Evolutionary conservation across 306 rosid species (phyloP).

Genomic region (Nissolia schottii): DNA sequence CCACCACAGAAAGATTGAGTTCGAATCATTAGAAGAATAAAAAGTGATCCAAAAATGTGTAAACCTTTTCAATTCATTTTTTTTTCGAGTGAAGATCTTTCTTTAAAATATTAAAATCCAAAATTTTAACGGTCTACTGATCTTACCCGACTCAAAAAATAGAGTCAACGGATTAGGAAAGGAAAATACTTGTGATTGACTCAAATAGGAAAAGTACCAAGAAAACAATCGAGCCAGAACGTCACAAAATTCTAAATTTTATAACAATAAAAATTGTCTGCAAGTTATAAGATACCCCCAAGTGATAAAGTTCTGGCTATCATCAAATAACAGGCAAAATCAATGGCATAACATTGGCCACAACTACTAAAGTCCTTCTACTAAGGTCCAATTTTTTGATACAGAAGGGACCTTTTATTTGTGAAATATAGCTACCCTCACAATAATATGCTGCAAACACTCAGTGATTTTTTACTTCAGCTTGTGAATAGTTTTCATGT

Average conservation of each 20-base stretch:
- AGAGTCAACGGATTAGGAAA: no score
- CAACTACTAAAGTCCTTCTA: not conserved
- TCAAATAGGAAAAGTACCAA: no score
- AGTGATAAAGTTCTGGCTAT: not conserved
- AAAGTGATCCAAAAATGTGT: no score
- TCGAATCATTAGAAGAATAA: no score
- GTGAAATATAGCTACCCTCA: conserved; percentile 17
- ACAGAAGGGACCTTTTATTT: conserved; percentile 23
- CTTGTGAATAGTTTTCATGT: conserved; percentile 93
- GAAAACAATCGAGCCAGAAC: not conserved
- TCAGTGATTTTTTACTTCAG: conserved; percentile 38
- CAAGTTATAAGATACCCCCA: conserved; percentile 1
- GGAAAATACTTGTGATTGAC: no score
- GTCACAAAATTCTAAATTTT: not conserved
- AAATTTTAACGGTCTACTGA: no score
- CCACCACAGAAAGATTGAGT: no score
- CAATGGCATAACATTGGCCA: not conserved
- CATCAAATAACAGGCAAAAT: not conserved
- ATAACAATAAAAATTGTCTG: not conserved
- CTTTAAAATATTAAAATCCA: no score
- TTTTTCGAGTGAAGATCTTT: no score
- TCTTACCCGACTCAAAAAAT: no score
- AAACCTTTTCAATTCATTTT: no score
- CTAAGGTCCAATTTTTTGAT: not conserved
- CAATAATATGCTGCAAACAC: not conserved